A percentile compares a stretch with the other conserved stretches of the same genome.
Conservation (phyloP, 441 rosid genomes). For the Sinapis alba region DNA sequence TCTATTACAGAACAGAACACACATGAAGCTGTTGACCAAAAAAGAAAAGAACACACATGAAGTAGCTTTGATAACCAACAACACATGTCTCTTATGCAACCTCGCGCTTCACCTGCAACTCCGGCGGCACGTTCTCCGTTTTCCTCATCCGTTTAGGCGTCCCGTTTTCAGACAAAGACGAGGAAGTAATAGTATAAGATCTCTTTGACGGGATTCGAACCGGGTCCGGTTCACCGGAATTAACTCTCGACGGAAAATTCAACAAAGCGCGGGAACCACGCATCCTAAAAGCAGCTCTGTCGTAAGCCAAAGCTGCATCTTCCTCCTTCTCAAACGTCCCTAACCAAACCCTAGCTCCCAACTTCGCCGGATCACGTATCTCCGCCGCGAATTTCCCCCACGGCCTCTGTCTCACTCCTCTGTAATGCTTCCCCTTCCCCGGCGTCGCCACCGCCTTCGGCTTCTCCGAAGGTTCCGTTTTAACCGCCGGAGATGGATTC, state of each 20-base stretch:
- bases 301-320: conserved; percentile 96
- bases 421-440: conserved; percentile 61
- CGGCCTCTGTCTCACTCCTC: conserved; percentile 89
- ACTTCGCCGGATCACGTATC: conserved; percentile 88
- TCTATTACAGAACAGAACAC: not conserved
- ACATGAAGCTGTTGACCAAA: not conserved
- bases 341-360: conserved; percentile 94
- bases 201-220: conserved; percentile 81
- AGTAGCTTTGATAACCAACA: conserved; percentile 33
- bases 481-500: conserved; percentile 33
- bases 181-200: conserved; percentile 19
- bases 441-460: not conserved
- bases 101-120: conserved; percentile 37
- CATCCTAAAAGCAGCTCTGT: conserved; percentile 91
- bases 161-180: conserved; percentile 44
- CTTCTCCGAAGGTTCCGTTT: conserved; percentile 38
- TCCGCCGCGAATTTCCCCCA: conserved; percentile 99
- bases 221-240: conserved; percentile 94
- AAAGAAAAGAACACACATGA: not conserved
- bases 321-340: conserved; percentile 95
- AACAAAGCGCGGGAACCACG: conserved; percentile 89
- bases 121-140: conserved; percentile 22
- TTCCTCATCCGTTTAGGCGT: conserved; percentile 68
- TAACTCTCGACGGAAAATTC: conserved; percentile 83
- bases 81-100: conserved; percentile 43